Evolutionary conservation across 257 asterid species (phyloP), one percentile per base, ranked within the genome.

Genomic region (Primulina tabacum): DNA sequence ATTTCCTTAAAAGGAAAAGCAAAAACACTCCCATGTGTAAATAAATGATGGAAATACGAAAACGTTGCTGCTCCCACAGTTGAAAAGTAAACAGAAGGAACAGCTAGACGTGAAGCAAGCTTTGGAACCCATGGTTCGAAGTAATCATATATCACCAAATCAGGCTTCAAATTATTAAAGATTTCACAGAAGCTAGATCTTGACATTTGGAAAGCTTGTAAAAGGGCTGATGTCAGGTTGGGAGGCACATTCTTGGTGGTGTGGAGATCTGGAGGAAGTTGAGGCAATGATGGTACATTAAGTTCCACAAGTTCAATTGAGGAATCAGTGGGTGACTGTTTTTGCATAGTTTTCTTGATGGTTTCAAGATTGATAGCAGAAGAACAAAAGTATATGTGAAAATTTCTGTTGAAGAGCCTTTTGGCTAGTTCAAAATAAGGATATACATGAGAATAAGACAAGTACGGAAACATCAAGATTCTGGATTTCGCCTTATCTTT

Each of bases 101-200:
- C 65, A 6, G 72, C 73, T 50, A 21, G 72, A 7, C 81, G 52
- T 5, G 71, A 35, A 33, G 89, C 89, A 7, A 74, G 24, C n/a
- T 76, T 76, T 0, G 86, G 77, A 7, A 82, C 85, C 91, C 91
- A 83, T 4, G 87, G 86, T 21, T 86, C 87, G 72, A 79, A 79
- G 6, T 30, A 21, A 64, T 86, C 91, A 64, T 73, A 86, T 16
- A 86, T 81, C 28, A 81, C 30, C 52, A 86, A 68, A 58, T 80
- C 77, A 1, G 86, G 90, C 0, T 62, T 55, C 1, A 82, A 24
- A 2, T 67, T 32, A 7, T 70, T 63, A 43, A 80, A 8, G 64
- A 80, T 76, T 11, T 64, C 74, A 4, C 70, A 33, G 64, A 82
- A 82, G 62, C 75, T 67, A 0, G 75, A 79, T 5, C 60, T 64